Conservation (phyloP, 2,329 filamentous ascomycete genomes). For the Colletotrichum sp. region DNA sequence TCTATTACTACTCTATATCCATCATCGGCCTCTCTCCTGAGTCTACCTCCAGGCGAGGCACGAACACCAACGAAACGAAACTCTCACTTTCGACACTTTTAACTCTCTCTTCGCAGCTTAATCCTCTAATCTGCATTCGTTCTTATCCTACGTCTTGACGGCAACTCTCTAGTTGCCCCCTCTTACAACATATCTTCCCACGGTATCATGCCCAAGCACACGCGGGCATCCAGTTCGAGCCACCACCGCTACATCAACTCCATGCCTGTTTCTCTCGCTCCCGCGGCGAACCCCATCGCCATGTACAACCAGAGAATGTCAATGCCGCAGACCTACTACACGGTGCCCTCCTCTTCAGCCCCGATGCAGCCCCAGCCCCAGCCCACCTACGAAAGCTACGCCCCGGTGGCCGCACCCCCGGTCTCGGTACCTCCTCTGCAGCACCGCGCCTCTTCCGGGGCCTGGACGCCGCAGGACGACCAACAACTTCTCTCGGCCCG, state of each 20-base stretch:
- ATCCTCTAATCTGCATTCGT: conserved; percentile 18
- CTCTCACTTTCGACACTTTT: neutral
- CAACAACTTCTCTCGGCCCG: conserved; percentile 74
- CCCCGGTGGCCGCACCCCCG: conserved; percentile 34
- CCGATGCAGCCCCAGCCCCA: conserved; percentile 37
- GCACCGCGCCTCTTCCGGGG: conserved; percentile 64
- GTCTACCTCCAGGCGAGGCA: conserved; percentile 21
- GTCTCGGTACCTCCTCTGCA: conserved; percentile 41
- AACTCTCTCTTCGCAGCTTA: conserved; percentile 1
- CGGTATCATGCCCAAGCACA: conserved; percentile 51
- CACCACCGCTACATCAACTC: conserved; percentile 38
- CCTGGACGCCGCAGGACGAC: conserved; percentile 79
- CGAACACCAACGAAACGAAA: neutral
- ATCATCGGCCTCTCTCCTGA: neutral
- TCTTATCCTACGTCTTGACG: conserved; percentile 20
- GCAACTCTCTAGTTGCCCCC: conserved; percentile 18
- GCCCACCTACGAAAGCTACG: conserved; percentile 45
- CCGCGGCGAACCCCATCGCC: conserved; percentile 40
- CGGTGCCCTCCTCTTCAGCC: conserved; percentile 37
- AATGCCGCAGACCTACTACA: conserved; percentile 45
- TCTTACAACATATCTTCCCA: conserved; percentile 20
- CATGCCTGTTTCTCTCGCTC: conserved; percentile 45
- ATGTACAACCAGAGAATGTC: conserved; percentile 47
- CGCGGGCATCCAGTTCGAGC: conserved; percentile 42
- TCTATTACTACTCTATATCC: neutral